phyloP scores from a whole-genome alignment of 1,284 basidiomycete genomes.

The Rhodotorula sp. region DNA sequence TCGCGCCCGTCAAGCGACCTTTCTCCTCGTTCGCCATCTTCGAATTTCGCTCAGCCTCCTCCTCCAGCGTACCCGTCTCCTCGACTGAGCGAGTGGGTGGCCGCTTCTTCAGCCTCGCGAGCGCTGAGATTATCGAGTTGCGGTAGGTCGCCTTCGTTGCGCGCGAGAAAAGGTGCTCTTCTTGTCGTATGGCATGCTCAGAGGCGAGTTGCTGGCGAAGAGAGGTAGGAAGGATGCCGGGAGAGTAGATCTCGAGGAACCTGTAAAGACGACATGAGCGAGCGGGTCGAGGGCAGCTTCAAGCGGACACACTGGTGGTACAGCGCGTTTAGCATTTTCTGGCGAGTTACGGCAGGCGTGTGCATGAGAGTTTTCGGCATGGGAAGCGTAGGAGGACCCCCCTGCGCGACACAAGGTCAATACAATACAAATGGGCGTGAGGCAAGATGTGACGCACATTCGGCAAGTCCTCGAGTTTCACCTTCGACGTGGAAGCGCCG shows the following conservation, averaged over 20 bases:
- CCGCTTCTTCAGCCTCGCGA: slow-evolving; percentile 70
- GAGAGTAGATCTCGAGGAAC: slow-evolving; percentile 37
- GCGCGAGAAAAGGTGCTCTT: slow-evolving; percentile 68
- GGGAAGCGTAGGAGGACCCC: slow-evolving; percentile 64
- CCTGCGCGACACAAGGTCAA: slow-evolving; percentile 48
- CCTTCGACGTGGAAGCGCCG: neutral
- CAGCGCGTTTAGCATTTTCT: slow-evolving; percentile 53
- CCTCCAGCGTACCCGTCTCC: slow-evolving; percentile 77
- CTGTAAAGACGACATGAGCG: neutral
- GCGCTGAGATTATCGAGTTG: slow-evolving; percentile 69
- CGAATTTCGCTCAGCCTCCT: slow-evolving; percentile 52
- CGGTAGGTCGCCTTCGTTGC: slow-evolving; percentile 73
- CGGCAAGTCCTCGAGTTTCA: neutral
- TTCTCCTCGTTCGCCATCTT: slow-evolving; percentile 19
- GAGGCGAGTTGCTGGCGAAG: slow-evolving; percentile 46
- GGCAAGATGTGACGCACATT: neutral
- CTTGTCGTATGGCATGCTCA: slow-evolving; percentile 67
- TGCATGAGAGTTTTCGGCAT: slow-evolving; percentile 63
- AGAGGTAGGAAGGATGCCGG: slow-evolving; percentile 35
- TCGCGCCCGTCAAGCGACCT: slow-evolving; percentile 21
- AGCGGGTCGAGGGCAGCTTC: neutral
- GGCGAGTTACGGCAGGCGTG: slow-evolving; percentile 66
- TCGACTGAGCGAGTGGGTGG: slow-evolving; percentile 64
- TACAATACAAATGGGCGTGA: slow-evolving; percentile 11
- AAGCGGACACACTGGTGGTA: slow-evolving; percentile 61